Evolutionary conservation across 768 basidiomycete species (phyloP).

Genomic region (Mycena crocata): DNA sequence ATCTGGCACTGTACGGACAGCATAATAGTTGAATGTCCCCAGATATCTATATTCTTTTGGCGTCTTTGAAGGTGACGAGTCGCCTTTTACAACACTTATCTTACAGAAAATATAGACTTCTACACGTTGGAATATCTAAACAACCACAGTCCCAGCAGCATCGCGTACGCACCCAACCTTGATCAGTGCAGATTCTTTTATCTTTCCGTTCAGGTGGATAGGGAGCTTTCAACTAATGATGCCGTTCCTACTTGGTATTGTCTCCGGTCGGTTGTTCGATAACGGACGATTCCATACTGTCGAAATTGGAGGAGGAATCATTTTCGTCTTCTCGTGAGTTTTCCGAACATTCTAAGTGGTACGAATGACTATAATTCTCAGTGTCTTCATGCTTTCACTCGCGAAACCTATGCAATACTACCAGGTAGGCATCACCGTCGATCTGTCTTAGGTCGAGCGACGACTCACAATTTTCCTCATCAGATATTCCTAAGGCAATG

Average conservation of each 20-base stretch:
- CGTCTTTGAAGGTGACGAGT: no score
- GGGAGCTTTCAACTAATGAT: conserved; percentile 2
- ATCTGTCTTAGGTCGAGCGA: no score
- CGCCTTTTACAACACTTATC: no score
- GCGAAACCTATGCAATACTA: conserved; percentile 1
- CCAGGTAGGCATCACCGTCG: neutral
- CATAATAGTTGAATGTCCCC: no score
- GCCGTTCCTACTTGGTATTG: neutral
- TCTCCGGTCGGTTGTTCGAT: neutral
- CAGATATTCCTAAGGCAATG: neutral
- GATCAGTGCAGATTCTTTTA: no score
- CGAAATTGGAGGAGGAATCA: neutral
- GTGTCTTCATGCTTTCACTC: no score
- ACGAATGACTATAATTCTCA: no score
- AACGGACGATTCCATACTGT: neutral
- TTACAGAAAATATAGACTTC: no score
- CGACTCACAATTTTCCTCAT: no score
- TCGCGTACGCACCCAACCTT: neutral
- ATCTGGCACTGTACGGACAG: no score
- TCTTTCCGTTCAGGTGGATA: conserved; percentile 1
- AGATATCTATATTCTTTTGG: no score
- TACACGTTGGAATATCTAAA: neutral
- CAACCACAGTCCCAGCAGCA: neutral
- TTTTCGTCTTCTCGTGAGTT: conserved; percentile 6
- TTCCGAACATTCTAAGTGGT: no score